phyloP scores from a whole-genome alignment of 495 filamentous ascomycete species.

The Podospora fimiseda region DNA sequence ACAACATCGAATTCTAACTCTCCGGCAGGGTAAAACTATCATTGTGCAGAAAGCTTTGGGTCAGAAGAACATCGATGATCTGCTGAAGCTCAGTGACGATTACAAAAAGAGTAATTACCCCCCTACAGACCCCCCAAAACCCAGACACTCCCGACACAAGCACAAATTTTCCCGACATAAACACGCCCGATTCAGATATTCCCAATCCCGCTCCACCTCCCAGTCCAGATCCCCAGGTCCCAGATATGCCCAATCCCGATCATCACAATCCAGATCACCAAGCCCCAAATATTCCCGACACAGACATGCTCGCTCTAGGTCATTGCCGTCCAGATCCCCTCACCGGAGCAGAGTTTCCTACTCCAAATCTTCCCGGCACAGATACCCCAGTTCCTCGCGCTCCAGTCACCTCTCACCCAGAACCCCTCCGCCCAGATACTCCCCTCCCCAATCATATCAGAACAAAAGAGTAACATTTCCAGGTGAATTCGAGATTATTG shows the following conservation, averaged over 20 bases:
- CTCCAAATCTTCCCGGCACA: neutral
- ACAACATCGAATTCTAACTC: conserved; percentile 20
- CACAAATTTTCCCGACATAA: neutral
- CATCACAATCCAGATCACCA: neutral
- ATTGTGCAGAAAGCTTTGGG: conserved; percentile 75
- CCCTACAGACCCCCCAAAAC: neutral
- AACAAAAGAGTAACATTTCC: conserved; percentile 14
- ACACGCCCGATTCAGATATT: neutral
- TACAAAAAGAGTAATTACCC: conserved; percentile 46
- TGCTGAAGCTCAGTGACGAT: conserved; percentile 73
- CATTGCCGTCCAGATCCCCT: neutral
- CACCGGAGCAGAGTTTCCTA: neutral
- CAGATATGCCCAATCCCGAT: neutral
- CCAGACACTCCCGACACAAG: neutral
- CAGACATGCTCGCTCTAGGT: neutral
- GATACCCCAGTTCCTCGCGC: neutral
- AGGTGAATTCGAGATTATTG: conserved; percentile 35
- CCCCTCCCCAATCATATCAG: neutral
- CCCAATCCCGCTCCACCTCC: neutral
- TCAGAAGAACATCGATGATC: conserved; percentile 82
- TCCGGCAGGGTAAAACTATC: conserved; percentile 62
- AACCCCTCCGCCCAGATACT: neutral
- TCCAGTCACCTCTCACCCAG: neutral
- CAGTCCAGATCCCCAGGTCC: neutral
- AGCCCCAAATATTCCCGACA: neutral